These are phyloP conservation scores for Prunus kanzakura DNA, from an alignment of 306 rosid species.

Conservation along the genomic window DNA sequence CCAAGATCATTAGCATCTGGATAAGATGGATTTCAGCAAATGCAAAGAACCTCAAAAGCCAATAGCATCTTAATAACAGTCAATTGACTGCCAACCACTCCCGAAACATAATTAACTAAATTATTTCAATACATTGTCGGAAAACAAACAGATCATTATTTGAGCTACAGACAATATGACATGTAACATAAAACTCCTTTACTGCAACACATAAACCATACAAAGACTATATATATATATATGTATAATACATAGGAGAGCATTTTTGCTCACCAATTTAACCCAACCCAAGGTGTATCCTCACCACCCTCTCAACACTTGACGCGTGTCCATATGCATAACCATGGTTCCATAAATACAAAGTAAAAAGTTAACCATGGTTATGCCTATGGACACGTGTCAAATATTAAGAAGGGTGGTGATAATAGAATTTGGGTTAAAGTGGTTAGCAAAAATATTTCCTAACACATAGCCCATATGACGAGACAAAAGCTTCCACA, in stretches of 20 bases:
- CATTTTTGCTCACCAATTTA: too few species aligned
- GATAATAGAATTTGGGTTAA: too few species aligned
- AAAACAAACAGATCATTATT: neutral
- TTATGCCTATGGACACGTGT: too few species aligned
- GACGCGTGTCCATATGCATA: too few species aligned
- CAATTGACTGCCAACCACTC: neutral
- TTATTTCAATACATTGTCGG: neutral
- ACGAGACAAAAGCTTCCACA: neutral
- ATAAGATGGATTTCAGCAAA: neutral
- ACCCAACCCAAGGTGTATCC: too few species aligned
- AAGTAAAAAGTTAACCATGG: too few species aligned
- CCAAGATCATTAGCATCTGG: slow-evolving; percentile 11
- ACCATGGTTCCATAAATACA: too few species aligned
- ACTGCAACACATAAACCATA: neutral
- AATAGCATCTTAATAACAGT: neutral
- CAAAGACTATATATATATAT: neutral
- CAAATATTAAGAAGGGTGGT: too few species aligned
- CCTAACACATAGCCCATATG: neutral
- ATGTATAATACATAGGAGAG: neutral
- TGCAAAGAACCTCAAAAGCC: neutral
- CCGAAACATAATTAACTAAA: neutral
- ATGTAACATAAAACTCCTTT: neutral
- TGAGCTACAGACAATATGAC: neutral
- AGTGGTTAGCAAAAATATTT: too few species aligned
- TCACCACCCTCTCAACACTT: too few species aligned